Evolutionary conservation across 306 rosid species (phyloP), one percentile per base, ranked within the genome.

Genomic region (Prunus padus): DNA sequence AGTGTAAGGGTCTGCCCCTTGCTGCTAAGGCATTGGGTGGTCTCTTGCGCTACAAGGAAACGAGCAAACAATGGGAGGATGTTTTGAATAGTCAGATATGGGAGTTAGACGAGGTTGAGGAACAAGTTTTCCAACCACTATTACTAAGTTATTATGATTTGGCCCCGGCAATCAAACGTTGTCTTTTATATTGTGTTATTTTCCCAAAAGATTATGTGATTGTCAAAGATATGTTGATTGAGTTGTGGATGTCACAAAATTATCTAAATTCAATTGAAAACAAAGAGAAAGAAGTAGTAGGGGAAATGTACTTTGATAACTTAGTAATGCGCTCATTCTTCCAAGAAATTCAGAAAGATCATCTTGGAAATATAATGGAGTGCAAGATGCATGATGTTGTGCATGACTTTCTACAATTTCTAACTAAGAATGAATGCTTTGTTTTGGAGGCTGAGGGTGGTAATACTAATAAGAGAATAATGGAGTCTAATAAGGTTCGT

Each of bases 101-200:
- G 71, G 51, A 63, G 2, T 49, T 25, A 6, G 14, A 65, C 0
- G 70, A 0, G 10, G 7, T 26, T 20, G 31, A 63, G 20, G 0
- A 20, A 3, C 12, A 67, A 11, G 26, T 45, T 54, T 69, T 69
- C 6, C 69, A 30, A 45, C 81, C 76, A 4, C 10, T 77, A 0
- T 47, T 69, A n/a, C 54, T 69, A 31, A 77, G 76, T 31, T 77
- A 69, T 45, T 60, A 69, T 20, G 81, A 77, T 47, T 61, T 77
- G 23, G 14, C 63, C 15, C 40, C 50, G 0, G 0, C 5, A 0
- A 49, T 57, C 19, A 77, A 14, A 14, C 55, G 55, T 69, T 69
- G 81, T 30, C 40, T 69, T 57, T 59, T 30, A 0, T 69, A 77
- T 30, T 60, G 42, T 37, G 42, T 6, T 0, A 37, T 37, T 37